Evolutionary conservation across 2,329 filamentous ascomycete species (phyloP).

Genomic region (Claviceps paspali): DNA sequence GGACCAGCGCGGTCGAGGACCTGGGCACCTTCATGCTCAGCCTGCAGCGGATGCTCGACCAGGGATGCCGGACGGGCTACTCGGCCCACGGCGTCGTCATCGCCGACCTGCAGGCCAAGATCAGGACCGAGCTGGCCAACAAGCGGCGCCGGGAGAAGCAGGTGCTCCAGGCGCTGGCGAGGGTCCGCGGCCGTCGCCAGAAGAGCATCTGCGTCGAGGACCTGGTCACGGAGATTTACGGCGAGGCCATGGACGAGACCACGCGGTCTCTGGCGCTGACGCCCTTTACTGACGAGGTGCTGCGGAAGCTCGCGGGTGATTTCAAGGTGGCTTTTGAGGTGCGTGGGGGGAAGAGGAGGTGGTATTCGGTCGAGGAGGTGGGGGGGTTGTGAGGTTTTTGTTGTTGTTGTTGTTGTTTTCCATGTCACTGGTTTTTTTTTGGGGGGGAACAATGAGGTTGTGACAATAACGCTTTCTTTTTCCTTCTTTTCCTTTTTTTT

Average conservation of each 20-base stretch:
- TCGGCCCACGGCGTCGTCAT: slow-evolving; percentile 51
- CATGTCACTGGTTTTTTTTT: too few relatives aligned
- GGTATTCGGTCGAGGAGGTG: slow-evolving; percentile 13
- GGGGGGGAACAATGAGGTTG: too few relatives aligned
- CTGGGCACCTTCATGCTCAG: slow-evolving; percentile 45
- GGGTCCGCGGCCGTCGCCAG: slow-evolving; percentile 10
- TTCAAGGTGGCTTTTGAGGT: slow-evolving; percentile 25
- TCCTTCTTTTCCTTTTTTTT: background rate
- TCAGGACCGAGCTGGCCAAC: slow-evolving; percentile 16
- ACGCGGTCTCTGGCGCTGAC: slow-evolving; percentile 22
- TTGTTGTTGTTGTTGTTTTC: too few relatives aligned
- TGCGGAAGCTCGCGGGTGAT: slow-evolving; percentile 28
- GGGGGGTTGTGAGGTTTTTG: too few relatives aligned
- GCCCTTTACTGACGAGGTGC: slow-evolving; percentile 26
- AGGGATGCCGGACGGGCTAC: slow-evolving; percentile 34
- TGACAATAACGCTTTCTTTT: background rate
- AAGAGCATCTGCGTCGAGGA: slow-evolving; percentile 23
- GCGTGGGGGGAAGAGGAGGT: slow-evolving; percentile 19
- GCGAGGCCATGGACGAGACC: slow-evolving; percentile 19
- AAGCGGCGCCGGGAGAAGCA: slow-evolving; percentile 25
- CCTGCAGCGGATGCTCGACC: slow-evolving; percentile 40
- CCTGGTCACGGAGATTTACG: slow-evolving; percentile 28
- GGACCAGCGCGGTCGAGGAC: slow-evolving; percentile 59
- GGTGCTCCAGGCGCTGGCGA: slow-evolving; percentile 19
- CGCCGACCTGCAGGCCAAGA: slow-evolving; percentile 22